Base-by-base conservation (phyloP, 768 basidiomycete species). In the Hypsizygus marmoreus region DNA sequence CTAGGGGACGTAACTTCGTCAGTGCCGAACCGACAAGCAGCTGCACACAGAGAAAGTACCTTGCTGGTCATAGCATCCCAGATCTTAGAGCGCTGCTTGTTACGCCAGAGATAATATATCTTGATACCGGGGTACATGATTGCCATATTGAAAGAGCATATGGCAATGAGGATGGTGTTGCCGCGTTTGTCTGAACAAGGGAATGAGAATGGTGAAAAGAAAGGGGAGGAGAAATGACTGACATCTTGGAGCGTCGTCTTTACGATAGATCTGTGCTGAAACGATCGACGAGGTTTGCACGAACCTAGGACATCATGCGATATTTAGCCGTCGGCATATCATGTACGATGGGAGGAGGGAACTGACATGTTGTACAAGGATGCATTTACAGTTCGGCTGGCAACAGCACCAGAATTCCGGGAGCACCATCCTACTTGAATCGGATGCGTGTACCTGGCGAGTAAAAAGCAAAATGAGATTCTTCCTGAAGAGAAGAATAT, bases 391-490 rank as follows among this genome's bases (percentile, higher is more conserved):
- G 80, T 82, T 10, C 80, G 68, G 46, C 77, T 78, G 6, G 80
- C 79, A 9, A 83, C 81, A 2, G 72, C 78, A 23, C 80, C 81
- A 0, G 80, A 68, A 47, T 83, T 82, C 22, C 79, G 74, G 11
- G 80, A 82, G 52, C 77, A 79, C 81, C 79, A 82, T 16, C 63
- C 79, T 7, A 81, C 76, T 62, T 79, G 75, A 29, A 79, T 76
- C 2, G 77, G 73, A 50, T 78, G 77, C 11, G 72, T 72, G 48
- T 75, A 75, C 20, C 69, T 71, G 40, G 37, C n/a, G n/a, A n/a
- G n/a, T n/a, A 26, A 53, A 26, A 4, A 60, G 52, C 25, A 46
- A 55, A 31, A 55, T 55, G 22, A n/a, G n/a, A n/a, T n/a, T n/a
- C n/a, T n/a, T n/a, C n/a, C n/a, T n/a, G n/a, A 57, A 29, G 8